Percentiles rank a stretch among this genome's conserved stretches.
Conservation (phyloP, 306 rosid species). For the Hippophae rhamnoides region DNA sequence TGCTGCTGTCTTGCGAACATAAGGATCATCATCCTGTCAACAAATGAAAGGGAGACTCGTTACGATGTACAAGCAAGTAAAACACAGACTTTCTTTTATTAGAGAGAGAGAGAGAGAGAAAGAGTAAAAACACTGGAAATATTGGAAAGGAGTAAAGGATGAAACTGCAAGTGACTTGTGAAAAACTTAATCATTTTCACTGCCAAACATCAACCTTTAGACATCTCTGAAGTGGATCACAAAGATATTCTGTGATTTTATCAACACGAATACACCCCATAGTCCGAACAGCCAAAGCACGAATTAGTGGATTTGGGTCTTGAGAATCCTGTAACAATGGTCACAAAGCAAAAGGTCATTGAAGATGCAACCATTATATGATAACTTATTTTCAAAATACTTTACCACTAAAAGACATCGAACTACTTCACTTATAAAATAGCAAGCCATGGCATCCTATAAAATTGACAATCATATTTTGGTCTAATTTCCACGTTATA, state of each 20-base stretch:
- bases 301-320: constrained; percentile 96
- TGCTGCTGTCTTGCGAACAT: constrained; percentile 99
- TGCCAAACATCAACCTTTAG: constrained; percentile 52
- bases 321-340: constrained; percentile 76
- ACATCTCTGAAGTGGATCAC: constrained; percentile 99
- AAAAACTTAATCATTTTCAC: constrained; percentile 1
- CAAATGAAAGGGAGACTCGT: constrained; percentile 9
- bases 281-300: constrained; percentile 96
- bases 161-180: neutral
- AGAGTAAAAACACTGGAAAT: constrained; percentile 4
- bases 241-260: constrained; percentile 93
- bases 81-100: neutral
- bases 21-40: constrained; percentile 95
- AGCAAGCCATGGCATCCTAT: neutral
- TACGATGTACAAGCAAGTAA: no score
- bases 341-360: neutral
- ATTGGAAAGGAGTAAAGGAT: neutral
- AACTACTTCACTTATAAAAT: neutral
- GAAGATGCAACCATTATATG: constrained; percentile 3
- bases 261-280: constrained; percentile 99
- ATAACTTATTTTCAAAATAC: constrained; percentile 1
- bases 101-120: constrained; percentile 10
- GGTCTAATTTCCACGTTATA: no score
- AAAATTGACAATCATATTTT: neutral
- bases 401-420: neutral